Evolutionary conservation across 2,329 filamentous ascomycete genomes (phyloP).

Genomic region (Neodidymelliopsis sp.): DNA sequence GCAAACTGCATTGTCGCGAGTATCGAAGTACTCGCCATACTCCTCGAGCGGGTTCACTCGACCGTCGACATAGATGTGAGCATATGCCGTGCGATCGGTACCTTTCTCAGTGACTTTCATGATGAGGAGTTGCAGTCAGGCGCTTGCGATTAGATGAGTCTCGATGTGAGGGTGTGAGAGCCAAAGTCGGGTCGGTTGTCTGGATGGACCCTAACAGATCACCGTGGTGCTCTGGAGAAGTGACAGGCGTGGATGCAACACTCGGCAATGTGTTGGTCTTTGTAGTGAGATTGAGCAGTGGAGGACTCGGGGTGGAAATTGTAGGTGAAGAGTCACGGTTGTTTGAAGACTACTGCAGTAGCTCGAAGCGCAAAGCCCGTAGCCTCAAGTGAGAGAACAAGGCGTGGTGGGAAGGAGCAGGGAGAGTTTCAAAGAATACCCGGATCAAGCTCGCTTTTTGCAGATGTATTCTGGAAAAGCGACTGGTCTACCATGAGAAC

Average conservation of each 20-base stretch:
- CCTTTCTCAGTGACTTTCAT: conserved; percentile 50
- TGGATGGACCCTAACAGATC: too few species aligned
- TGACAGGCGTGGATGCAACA: too few species aligned
- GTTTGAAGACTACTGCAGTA: background rate
- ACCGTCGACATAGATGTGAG: conserved; percentile 35
- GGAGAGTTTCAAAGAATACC: too few species aligned
- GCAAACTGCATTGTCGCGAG: conserved; percentile 35
- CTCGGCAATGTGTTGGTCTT: too few species aligned
- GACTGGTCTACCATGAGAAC: too few species aligned
- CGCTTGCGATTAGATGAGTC: too few species aligned
- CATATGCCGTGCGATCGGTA: conserved; percentile 44
- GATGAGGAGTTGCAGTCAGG: conserved; percentile 8
- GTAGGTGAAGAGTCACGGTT: too few species aligned
- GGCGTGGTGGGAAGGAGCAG: background rate
- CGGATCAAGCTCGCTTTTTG: background rate
- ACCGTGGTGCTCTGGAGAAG: too few species aligned
- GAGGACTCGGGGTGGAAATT: too few species aligned
- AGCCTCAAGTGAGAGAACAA: conserved; percentile 3
- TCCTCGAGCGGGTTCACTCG: conserved; percentile 38
- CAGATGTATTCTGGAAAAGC: background rate
- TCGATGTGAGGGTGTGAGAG: too few species aligned
- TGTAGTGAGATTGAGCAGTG: too few species aligned
- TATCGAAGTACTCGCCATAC: conserved; percentile 41
- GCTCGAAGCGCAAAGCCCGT: background rate
- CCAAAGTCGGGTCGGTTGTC: too few species aligned